Evolutionary conservation across 345 rosid species (phyloP).

Genomic region (Eucalyptus tenuipes): DNA sequence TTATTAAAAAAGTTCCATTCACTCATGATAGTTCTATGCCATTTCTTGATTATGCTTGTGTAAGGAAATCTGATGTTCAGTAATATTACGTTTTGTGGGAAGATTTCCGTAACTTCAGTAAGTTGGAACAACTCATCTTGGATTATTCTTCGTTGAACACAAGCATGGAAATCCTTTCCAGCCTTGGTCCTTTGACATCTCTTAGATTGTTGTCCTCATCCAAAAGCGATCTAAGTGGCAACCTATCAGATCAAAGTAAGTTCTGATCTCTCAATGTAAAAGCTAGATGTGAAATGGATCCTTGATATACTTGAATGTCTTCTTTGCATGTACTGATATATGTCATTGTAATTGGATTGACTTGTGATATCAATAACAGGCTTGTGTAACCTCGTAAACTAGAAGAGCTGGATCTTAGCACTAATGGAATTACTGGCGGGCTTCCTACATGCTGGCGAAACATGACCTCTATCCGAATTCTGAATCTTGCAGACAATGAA

Average conservation of each 20-base stretch:
- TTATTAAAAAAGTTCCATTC: neutral
- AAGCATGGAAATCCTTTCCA: neutral
- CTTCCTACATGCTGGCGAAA: neutral
- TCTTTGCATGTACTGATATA: too few species aligned
- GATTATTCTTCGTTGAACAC: neutral
- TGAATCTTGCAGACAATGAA: neutral
- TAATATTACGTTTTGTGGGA: accelerated
- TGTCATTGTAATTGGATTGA: too few species aligned
- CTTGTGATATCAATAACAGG: neutral
- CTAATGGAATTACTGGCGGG: accelerated
- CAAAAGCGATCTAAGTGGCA: accelerated
- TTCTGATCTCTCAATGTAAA: accelerated
- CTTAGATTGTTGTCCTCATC: neutral
- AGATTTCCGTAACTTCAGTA: neutral
- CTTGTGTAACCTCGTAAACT: neutral
- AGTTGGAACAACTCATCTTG: neutral
- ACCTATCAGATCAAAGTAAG: neutral
- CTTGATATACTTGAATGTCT: neutral
- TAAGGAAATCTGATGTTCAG: neutral
- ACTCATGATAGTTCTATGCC: accelerated
- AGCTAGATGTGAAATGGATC: accelerated
- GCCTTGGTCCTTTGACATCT: neutral
- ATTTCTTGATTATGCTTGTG: neutral
- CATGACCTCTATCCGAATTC: neutral
- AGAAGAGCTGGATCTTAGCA: neutral